A percentile compares a stretch with the other conserved stretches of the same genome.
Evolutionary conservation across 2,329 filamentous ascomycete genomes (phyloP).

Genomic region (Beauveria brongniartii): DNA sequence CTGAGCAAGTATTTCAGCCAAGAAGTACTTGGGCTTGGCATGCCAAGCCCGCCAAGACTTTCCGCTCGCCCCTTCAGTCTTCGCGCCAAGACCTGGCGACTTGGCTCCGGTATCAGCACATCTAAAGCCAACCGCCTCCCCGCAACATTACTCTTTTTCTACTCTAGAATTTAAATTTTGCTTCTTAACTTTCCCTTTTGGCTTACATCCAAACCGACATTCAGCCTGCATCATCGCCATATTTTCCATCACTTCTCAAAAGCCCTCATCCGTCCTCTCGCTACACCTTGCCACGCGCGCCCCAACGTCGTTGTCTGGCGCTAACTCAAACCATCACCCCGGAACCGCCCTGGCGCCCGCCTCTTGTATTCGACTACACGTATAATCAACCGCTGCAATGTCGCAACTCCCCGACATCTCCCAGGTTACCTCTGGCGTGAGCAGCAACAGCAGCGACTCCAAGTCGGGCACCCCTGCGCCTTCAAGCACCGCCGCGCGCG

Average conservation of each 20-base stretch:
- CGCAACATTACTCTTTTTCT: constrained; percentile 2
- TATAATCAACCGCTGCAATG: neutral
- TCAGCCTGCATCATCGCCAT: neutral
- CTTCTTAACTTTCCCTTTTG: neutral
- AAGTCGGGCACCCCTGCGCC: constrained; percentile 47
- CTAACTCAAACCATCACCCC: neutral
- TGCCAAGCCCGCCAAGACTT: constrained; percentile 29
- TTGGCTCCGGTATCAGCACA: constrained; percentile 9
- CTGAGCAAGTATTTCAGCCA: neutral
- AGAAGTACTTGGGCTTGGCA: constrained; percentile 23
- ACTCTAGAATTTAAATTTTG: neutral
- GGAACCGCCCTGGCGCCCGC: neutral
- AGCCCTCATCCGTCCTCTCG: neutral
- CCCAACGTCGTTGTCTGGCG: neutral
- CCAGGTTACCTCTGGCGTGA: constrained; percentile 23
- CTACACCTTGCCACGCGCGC: neutral
- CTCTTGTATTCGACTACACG: neutral
- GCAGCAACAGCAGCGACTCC: constrained; percentile 36
- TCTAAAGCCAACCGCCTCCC: constrained; percentile 11
- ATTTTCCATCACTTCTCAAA: neutral
- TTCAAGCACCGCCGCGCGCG: constrained; percentile 38
- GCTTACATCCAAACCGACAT: neutral
- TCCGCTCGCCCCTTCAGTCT: constrained; percentile 28
- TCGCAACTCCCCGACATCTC: constrained; percentile 13
- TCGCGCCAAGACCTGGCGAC: constrained; percentile 9